phyloP scores from a whole-genome alignment of 495 filamentous ascomycete genomes.

The Xylaria grammica region DNA sequence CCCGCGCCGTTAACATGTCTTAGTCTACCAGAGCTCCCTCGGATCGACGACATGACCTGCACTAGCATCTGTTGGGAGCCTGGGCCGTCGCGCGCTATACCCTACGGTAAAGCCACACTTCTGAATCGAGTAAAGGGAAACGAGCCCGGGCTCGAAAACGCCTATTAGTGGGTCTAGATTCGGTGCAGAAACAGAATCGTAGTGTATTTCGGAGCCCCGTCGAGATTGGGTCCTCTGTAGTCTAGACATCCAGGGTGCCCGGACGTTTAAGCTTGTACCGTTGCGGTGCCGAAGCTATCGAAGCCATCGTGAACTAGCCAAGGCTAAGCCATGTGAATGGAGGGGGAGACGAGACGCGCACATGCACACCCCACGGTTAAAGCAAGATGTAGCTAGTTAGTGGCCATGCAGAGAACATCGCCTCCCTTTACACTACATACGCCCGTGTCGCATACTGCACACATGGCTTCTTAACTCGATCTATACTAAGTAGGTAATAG shows the following conservation, averaged over 20 bases:
- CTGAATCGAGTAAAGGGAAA: slow-evolving; percentile 40
- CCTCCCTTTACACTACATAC: neutral
- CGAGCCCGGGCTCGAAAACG: slow-evolving; percentile 37
- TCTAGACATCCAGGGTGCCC: neutral
- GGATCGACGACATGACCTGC: neutral
- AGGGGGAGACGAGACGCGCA: slow-evolving; percentile 8
- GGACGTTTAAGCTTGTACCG: slow-evolving; percentile 13
- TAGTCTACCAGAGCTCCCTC: slow-evolving; percentile 1
- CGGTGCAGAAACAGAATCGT: slow-evolving; percentile 5
- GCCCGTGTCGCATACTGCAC: neutral
- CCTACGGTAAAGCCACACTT: slow-evolving; percentile 26
- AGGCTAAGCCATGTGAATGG: slow-evolving; percentile 15
- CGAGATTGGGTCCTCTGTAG: slow-evolving; percentile 10
- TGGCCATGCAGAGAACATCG: slow-evolving; percentile 1
- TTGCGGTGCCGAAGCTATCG: slow-evolving; percentile 22
- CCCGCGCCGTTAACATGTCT: slow-evolving; percentile 6
- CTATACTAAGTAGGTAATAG: too few relatives aligned
- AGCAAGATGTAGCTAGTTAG: neutral
- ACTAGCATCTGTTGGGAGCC: slow-evolving; percentile 2
- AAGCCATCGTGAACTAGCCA: slow-evolving; percentile 23
- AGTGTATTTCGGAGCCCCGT: slow-evolving; percentile 10
- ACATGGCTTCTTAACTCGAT: neutral
- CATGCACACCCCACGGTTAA: slow-evolving; percentile 6
- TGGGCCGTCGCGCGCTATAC: slow-evolving; percentile 23
- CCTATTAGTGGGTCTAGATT: slow-evolving; percentile 39